Base-by-base conservation (phyloP, 2,329 filamentous ascomycete genomes). In the Penicillium concentricum region DNA sequence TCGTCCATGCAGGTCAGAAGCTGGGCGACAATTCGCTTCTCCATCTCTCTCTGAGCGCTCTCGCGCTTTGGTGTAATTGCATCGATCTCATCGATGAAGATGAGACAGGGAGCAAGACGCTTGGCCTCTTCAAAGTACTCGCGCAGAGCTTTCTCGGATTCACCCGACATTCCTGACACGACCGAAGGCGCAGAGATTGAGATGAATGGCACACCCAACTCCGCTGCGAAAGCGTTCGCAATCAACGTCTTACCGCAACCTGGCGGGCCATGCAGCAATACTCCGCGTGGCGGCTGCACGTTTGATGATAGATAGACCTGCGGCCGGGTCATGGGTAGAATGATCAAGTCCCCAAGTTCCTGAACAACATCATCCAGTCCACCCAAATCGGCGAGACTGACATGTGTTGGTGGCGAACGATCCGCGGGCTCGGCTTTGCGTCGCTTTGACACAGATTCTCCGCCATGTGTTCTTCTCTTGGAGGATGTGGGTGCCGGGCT, bases 31-130 rank as follows among this genome's bases (percentile, higher is more conserved):
- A 95, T 94, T 51, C 92, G 82, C 69, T 91, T 90, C 71, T 96
- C 92, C 85, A 95, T 93, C 62, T 96, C 91, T 67, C 89, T 87
- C 67, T 94, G 89, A 1, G 89, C 86, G 53, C 85, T 90, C 61
- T 96, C 91, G 54, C 89, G 82, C 72, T 95, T 96, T 0, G 90
- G 90, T 48, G 92, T 90, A 66, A 97, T 94, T 4, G 89, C 88
- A 73, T 99, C 92, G 51, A 97, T 90, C 65, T 96, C 89, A 64
- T 96, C 92, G 56, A 97, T 89, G 68, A 97, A 95, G 5, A 99
- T 82, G 5, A 99, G 81, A 67, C 91, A 96, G 0, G 94, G 94
- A 0, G 93, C 92, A 37, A 92, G 82, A 54, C 85, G 84, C 71
- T 90, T 91, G 0, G 94, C 94, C 68, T 94, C 90, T 13, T 97